These are phyloP conservation scores for Kuraishia hungarica DNA, from an alignment of 805 yeast genomes.

Conservation along the genomic window DNA sequence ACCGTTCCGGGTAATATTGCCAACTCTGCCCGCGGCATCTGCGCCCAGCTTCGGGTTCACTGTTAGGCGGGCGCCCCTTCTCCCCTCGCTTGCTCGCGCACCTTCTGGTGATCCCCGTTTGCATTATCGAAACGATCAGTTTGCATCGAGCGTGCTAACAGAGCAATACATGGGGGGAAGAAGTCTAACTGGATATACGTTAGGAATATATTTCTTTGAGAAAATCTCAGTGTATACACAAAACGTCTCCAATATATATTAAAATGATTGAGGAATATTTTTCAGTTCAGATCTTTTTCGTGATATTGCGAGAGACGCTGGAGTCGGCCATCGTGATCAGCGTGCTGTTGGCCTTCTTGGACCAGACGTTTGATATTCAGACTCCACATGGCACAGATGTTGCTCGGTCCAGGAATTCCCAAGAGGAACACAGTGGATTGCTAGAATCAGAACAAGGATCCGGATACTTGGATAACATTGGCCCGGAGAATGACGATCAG, in stretches of 20 bases:
- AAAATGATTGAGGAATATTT: slow-evolving; percentile 20
- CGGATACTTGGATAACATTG: not conserved
- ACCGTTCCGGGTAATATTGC: not conserved
- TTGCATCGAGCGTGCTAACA: not conserved
- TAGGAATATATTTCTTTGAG: no score
- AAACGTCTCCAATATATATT: not conserved
- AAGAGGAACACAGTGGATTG: not conserved
- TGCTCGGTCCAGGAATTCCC: not conserved
- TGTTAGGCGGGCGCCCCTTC: not conserved
- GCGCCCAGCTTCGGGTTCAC: no score
- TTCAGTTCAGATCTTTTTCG: slow-evolving; percentile 36
- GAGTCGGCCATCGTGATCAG: slow-evolving; percentile 40
- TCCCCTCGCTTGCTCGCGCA: not conserved
- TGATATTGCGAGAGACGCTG: slow-evolving; percentile 35
- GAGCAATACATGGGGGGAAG: not conserved
- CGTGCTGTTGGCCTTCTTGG: slow-evolving; percentile 35
- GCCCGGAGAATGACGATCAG: not conserved
- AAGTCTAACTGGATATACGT: not conserved
- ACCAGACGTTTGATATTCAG: slow-evolving; percentile 17
- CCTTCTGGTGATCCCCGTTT: not conserved
- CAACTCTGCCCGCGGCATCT: no score
- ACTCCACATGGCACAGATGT: not conserved
- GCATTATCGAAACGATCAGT: not conserved
- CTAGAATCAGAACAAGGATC: not conserved
- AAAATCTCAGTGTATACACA: not conserved